Conservation (phyloP, 352 stramenopile genomes). For the Phytophthora chlamydospora region DNA sequence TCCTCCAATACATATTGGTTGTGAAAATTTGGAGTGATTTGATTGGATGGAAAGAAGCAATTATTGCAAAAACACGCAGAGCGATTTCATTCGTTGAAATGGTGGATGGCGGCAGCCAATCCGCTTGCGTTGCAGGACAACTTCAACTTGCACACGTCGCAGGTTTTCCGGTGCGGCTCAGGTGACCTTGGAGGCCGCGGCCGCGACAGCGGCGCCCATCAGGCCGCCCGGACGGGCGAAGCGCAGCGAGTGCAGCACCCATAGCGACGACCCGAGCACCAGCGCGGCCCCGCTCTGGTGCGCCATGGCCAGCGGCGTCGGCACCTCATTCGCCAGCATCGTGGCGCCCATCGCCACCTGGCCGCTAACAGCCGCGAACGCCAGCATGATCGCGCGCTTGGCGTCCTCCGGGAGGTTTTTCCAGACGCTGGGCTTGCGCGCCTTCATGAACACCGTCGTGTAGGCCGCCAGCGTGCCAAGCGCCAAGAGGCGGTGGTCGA, state of each 20-base stretch:
- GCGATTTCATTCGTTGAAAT: conserved; percentile 22
- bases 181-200: conserved; percentile 28
- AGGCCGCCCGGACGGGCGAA: conserved; percentile 58
- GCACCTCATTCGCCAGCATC: conserved; percentile 96
- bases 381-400: conserved; percentile 60
- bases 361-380: conserved; percentile 55
- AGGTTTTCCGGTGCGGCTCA: conserved; percentile 19
- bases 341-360: conserved; percentile 91
- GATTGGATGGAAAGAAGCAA: conserved; percentile 19
- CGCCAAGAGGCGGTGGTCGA: conserved; percentile 95
- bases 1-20: conserved; percentile 18
- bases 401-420: conserved; percentile 63
- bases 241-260: conserved; percentile 64
- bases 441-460: conserved; percentile 54
- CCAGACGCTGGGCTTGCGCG: conserved; percentile 71
- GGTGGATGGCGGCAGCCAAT: conserved; percentile 7
- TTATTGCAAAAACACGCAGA: conserved; percentile 10
- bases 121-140: background rate
- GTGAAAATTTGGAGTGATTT: background rate
- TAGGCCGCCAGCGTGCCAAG: conserved; percentile 79
- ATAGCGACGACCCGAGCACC: conserved; percentile 71
- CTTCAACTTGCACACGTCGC: conserved; percentile 30
- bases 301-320: conserved; percentile 91
- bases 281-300: conserved; percentile 85
- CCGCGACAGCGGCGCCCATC: conserved; percentile 26